Percentiles rank a stretch among this genome's conserved stretches.
Conservation (phyloP, 1,284 basidiomycete species). For the Marasmius sp. region DNA sequence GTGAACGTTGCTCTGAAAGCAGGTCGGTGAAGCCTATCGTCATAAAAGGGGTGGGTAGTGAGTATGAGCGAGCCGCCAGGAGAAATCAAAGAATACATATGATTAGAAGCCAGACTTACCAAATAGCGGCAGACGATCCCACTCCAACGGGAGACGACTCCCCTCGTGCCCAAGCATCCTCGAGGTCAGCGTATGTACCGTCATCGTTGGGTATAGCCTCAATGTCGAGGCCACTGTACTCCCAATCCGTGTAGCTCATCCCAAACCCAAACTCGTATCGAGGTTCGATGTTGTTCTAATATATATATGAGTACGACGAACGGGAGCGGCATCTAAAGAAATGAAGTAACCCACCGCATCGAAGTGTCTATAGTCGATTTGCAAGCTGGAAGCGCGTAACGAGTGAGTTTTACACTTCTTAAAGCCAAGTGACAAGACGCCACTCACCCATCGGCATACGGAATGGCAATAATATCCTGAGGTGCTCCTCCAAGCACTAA, state of each 20-base stretch:
- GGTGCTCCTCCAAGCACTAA: slow-evolving; percentile 20
- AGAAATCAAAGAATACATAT: not conserved
- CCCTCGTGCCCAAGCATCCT: slow-evolving; percentile 17
- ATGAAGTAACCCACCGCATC: slow-evolving; percentile 23
- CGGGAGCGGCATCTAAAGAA: slow-evolving; percentile 46
- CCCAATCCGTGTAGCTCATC: slow-evolving; percentile 54
- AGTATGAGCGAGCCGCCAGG: not conserved
- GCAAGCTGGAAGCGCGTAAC: not conserved
- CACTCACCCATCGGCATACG: slow-evolving; percentile 36
- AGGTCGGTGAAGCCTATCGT: slow-evolving; percentile 23
- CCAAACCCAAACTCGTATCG: slow-evolving; percentile 67
- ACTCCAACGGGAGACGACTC: slow-evolving; percentile 11
- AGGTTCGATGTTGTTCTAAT: slow-evolving; percentile 45
- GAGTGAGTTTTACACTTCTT: not conserved
- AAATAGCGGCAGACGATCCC: slow-evolving; percentile 12
- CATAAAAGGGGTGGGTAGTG: not conserved
- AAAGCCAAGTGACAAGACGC: not conserved
- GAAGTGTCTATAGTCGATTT: slow-evolving; percentile 13
- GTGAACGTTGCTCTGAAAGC: slow-evolving; percentile 26
- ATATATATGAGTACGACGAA: not conserved
- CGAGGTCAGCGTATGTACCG: slow-evolving; percentile 1
- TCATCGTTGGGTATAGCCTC: slow-evolving; percentile 1
- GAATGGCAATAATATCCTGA: slow-evolving; percentile 28
- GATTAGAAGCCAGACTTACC: not conserved
- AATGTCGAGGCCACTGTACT: slow-evolving; percentile 33